A percentile compares a stretch with the other conserved stretches of the same genome.
Conservation (phyloP, 2,329 filamentous ascomycete species). For the Rasamsonia emersonii region DNA sequence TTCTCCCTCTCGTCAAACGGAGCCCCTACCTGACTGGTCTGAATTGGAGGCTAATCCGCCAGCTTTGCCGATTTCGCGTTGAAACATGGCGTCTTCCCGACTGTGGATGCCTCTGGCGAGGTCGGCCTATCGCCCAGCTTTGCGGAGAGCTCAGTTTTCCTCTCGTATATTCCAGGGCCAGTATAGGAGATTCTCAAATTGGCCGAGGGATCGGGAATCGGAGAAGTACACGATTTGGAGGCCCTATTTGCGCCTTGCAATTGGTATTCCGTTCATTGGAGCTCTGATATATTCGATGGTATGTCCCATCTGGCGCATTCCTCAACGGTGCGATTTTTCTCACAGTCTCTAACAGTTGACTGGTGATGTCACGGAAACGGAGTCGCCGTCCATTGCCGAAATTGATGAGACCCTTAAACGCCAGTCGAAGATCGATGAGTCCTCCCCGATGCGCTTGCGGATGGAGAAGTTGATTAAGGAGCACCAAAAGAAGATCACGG, state of each 20-base stretch:
- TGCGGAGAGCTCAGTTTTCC: slow-evolving; percentile 15
- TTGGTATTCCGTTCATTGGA: slow-evolving; percentile 42
- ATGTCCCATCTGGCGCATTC: slow-evolving; percentile 10
- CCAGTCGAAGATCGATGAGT: slow-evolving; percentile 62
- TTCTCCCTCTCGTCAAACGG: no score
- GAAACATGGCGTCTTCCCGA: slow-evolving; percentile 16
- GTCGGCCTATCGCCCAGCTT: slow-evolving; percentile 19
- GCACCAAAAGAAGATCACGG: slow-evolving; percentile 81
- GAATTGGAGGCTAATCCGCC: no score
- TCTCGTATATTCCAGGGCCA: slow-evolving; percentile 12
- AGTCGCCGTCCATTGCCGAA: slow-evolving; percentile 63
- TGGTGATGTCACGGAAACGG: slow-evolving; percentile 29
- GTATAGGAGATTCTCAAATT: slow-evolving; percentile 19
- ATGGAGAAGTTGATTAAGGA: slow-evolving; percentile 97
- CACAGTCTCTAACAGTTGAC: slow-evolving; percentile 20
- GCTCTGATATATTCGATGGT: slow-evolving; percentile 46
- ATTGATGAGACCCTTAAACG: slow-evolving; percentile 74
- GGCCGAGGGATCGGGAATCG: slow-evolving; percentile 13
- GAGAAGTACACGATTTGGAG: slow-evolving; percentile 31
- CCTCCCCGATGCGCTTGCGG: slow-evolving; percentile 90
- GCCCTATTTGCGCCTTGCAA: slow-evolving; percentile 40
- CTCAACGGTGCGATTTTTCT: slow-evolving; percentile 1
- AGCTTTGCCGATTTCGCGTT: no score
- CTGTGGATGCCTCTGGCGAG: slow-evolving; percentile 26
- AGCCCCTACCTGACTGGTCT: no score